Base-by-base conservation (phyloP, 345 rosid species). In the Kernera saxatilis region DNA sequence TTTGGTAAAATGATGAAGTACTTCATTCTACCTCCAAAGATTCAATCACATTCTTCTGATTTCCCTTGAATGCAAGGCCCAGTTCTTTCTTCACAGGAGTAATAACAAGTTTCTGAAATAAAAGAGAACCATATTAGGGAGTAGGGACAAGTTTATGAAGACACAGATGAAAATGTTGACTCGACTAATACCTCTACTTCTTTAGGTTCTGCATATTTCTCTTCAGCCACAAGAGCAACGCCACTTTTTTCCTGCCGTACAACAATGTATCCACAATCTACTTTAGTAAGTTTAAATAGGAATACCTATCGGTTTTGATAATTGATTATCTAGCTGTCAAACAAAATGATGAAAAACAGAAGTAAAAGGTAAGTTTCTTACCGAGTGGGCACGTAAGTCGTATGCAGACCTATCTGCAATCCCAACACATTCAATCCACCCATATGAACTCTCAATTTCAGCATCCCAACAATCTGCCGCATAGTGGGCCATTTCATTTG, bases 401-500 rank as follows among this genome's bases (percentile, higher is more conserved):
- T 81, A 91, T 1, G 97, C 97, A 79, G 99, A 89, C 73, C 99
- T 86, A 78, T 94, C 99, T 63, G 99, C 99, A 76, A 91, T 89
- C 37, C 99, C 97, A 58, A 94, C 99, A 79, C 99, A 94, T 78
- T 94, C 97, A 18, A 91, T 84, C 99, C 99, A 94, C 23, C 98
- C 97, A 75, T 93, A 91, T 0, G 97, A 86, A 63, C 88, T 72
- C 74, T 93, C 98, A 36, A 93, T 93, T 82, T 93, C 98, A 35
- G 98, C 98, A 81, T 93, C 98, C 98, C 98, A 93, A 74, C 98
- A 93, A 64, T 91, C 98, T 26, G 97, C 95, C 5, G 98, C 98
- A 72, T 93, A 93, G 77, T 91, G 98, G 13, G 98, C 98, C 98
- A 93, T 93, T 82, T 93, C 98, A 64, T 91, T 93, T 50, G 98